Conservation (phyloP, 345 rosid species). For the Erysimum cheiranthoides region DNA sequence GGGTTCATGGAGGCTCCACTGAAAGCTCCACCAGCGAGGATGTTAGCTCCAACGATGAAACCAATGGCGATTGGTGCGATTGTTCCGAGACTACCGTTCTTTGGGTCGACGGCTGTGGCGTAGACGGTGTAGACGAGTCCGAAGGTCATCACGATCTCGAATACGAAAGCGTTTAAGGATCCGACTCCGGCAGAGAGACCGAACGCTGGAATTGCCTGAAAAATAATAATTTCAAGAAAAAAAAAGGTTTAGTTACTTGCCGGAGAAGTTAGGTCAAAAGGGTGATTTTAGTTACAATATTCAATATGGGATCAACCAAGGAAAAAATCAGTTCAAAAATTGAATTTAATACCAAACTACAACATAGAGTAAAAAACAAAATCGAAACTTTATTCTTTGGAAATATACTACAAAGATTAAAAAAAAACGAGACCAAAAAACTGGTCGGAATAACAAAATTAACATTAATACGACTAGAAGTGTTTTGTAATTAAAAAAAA, state of each 20-base stretch:
- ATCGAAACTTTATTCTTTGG: background rate
- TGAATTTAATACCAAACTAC: background rate
- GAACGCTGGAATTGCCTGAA: constrained; percentile 71
- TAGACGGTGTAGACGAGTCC: constrained; percentile 92
- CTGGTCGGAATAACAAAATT: background rate
- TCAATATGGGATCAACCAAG: background rate
- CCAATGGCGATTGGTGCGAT: constrained; percentile 92
- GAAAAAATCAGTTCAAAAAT: background rate
- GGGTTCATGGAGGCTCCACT: constrained; percentile 98
- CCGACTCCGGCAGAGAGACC: constrained; percentile 69
- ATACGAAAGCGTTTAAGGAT: constrained; percentile 73
- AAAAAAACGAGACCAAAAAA: background rate
- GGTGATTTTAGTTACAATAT: constrained; percentile 3
- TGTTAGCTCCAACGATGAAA: constrained; percentile 92
- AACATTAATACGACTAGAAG: background rate
- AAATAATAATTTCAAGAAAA: background rate
- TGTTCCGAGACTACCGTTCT: constrained; percentile 69
- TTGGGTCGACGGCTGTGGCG: constrained; percentile 95
- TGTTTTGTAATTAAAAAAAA: background rate
- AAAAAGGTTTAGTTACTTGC: constrained; percentile 29
- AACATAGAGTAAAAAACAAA: background rate
- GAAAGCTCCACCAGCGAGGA: constrained; percentile 86
- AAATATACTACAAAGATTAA: background rate
- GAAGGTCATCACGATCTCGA: constrained; percentile 95
- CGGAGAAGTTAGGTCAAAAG: constrained; percentile 24